A percentile compares a stretch with the other conserved stretches of the same genome.
Evolutionary conservation across 2,329 filamentous ascomycete genomes (phyloP).

Genomic region (Diplodia sapinea): DNA sequence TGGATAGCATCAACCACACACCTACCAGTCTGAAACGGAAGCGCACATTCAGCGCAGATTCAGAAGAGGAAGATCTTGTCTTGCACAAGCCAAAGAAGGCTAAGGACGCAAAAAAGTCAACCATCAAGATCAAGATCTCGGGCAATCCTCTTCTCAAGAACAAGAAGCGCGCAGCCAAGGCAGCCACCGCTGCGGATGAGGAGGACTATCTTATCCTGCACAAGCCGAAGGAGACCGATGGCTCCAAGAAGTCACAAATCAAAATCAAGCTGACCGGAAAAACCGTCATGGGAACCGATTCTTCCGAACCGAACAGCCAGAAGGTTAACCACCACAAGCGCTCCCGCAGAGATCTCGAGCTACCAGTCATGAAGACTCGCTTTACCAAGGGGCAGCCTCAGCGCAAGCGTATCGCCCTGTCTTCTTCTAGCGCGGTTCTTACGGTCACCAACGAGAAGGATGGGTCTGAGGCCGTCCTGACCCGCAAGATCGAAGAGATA

Average conservation of each 20-base stretch:
- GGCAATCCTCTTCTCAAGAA: not conserved
- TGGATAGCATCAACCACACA: not conserved
- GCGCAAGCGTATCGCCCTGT: not conserved
- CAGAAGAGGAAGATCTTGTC: not conserved
- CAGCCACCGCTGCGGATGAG: not conserved
- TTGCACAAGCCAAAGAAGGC: not conserved
- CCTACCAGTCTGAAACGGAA: not conserved
- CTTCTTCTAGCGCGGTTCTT: not conserved
- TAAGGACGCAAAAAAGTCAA: not conserved
- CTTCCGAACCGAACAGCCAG: not conserved
- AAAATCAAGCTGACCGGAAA: not conserved
- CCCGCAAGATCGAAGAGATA: not conserved
- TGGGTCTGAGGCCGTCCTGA: not conserved
- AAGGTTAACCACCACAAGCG: too few species aligned
- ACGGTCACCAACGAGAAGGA: not conserved
- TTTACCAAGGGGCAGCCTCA: not conserved
- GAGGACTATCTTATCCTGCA: not conserved
- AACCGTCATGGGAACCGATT: not conserved
- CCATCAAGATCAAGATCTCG: not conserved
- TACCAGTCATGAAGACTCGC: not conserved
- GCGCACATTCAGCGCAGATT: not conserved
- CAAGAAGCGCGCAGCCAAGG: not conserved
- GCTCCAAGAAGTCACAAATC: not conserved
- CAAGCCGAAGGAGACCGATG: not conserved
- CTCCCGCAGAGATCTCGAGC: not conserved